Evolutionary conservation across 225 moss, liverwort and hornwort genomes (phyloP), one percentile per base, ranked within the genome.

Genomic region (Physcomitrium patens): DNA sequence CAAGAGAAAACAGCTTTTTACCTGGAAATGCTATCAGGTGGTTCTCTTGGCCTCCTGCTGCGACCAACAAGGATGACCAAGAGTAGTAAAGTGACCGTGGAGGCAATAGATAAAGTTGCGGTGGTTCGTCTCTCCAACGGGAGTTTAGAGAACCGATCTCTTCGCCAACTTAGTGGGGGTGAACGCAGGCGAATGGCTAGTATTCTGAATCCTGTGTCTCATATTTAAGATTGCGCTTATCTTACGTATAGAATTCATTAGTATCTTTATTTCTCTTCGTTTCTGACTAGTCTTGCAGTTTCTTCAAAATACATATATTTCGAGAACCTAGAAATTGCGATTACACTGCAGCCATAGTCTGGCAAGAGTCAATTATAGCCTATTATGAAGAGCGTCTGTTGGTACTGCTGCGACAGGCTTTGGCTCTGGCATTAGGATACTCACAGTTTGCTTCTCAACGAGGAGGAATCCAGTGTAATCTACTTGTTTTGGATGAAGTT

Each of bases 401-500:
- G 73, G 52, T 75, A 49, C 71, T 75, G 68, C 65, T 54, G 67
- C 56, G 61, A 17, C 86, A 97, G 99, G 91, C 95, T 55, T 85
- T 99, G 77, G 91, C 99, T 23, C 79, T 99, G 78, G 91, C 95
- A 14, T 75, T 99, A 57, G 99, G 95, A 51, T 99, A 90, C 65
- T 85, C 95, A 16, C 93, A 99, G 59, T 93, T 93, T 71, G 93
- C 90, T 22, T 85, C 93, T 0, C 86, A 93, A 24, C 82, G 90
- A 63, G 94, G 93, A 80, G 99, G 99, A 51, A 71, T 95, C 69
- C 89, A 89, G 74, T 99, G 99, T 81, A 95, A 91, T 78, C 86
- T 99, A 42, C 89, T 99, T 74, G 99, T 99, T 57, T 93, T 99
- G 17, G 99, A 99, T 65, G 99, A 99, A 87, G 91, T 93, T 55